Evolutionary conservation across 352 stramenopile genomes (phyloP).

Genomic region (Phytophthora sojae): DNA sequence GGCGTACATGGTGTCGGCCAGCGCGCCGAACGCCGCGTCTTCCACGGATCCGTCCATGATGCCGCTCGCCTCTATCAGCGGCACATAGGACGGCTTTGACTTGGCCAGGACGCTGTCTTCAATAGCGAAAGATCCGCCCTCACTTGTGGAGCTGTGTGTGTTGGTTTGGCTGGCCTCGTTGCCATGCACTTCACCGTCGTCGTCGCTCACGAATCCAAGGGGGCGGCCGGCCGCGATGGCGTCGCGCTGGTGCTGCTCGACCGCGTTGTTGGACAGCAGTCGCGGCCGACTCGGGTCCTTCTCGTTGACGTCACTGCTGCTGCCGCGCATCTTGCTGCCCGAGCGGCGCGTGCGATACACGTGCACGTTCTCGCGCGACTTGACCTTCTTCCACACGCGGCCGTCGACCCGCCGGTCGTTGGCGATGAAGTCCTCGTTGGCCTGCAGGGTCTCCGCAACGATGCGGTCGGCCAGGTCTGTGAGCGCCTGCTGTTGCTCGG

Average conservation of each 20-base stretch:
- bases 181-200: slow-evolving; percentile 18
- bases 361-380: slow-evolving; percentile 59
- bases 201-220: slow-evolving; percentile 26
- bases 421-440: slow-evolving; percentile 59
- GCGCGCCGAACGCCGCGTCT: slow-evolving; percentile 32
- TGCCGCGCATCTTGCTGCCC: slow-evolving; percentile 16
- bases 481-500: slow-evolving; percentile 49
- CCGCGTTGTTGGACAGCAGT: slow-evolving; percentile 49
- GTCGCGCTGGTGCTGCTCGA: slow-evolving; percentile 45
- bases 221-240: slow-evolving; percentile 33
- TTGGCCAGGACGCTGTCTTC: slow-evolving; percentile 34
- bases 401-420: slow-evolving; percentile 43
- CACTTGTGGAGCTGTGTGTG: slow-evolving; percentile 39
- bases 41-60: slow-evolving; percentile 37
- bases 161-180: slow-evolving; percentile 29
- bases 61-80: slow-evolving; percentile 30
- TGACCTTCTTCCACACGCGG: slow-evolving; percentile 62
- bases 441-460: slow-evolving; percentile 63
- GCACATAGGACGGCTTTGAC: slow-evolving; percentile 29
- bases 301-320: slow-evolving; percentile 24
- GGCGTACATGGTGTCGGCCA: slow-evolving; percentile 33
- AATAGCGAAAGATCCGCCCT: slow-evolving; percentile 36
- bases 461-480: slow-evolving; percentile 60
- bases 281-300: slow-evolving; percentile 47
- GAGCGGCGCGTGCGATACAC: slow-evolving; percentile 61